phyloP scores from a whole-genome alignment of 225 moss, liverwort and hornwort species.

The Lunularia cruciata region DNA sequence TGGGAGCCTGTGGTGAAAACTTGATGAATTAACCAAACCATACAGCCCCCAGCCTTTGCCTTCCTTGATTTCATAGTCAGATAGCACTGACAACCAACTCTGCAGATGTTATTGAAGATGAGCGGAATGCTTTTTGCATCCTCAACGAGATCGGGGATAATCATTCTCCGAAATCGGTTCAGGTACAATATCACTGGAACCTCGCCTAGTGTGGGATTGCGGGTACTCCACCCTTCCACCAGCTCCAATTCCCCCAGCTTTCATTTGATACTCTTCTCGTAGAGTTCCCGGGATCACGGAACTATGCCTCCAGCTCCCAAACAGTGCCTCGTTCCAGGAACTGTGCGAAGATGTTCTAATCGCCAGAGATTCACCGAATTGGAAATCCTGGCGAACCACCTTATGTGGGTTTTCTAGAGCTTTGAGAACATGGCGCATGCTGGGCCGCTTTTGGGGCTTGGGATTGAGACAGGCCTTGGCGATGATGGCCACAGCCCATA shows the following conservation, averaged over 20 bases:
- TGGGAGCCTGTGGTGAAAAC: constrained; percentile 21
- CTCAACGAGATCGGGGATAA: constrained; percentile 45
- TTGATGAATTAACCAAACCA: constrained; percentile 20
- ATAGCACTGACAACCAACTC: too few relatives aligned
- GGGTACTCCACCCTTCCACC: constrained; percentile 38
- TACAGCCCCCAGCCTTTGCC: constrained; percentile 5
- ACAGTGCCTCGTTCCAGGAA: constrained; percentile 96
- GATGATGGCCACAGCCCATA: constrained; percentile 97
- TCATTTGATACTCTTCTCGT: constrained; percentile 70
- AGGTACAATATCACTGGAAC: constrained; percentile 79
- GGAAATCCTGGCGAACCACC: constrained; percentile 82
- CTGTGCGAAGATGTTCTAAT: constrained; percentile 86
- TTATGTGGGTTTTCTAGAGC: constrained; percentile 95
- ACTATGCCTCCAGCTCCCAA: constrained; percentile 87
- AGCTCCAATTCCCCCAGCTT: constrained; percentile 48
- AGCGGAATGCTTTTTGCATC: not conserved
- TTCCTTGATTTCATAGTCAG: not conserved
- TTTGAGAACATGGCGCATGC: constrained; percentile 87
- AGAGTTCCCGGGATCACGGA: constrained; percentile 54
- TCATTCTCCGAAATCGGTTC: constrained; percentile 68
- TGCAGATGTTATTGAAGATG: not conserved
- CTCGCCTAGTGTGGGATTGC: constrained; percentile 60
- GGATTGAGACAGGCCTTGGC: constrained; percentile 84
- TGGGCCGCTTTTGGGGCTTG: constrained; percentile 81
- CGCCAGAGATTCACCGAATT: constrained; percentile 75